These are phyloP conservation scores for Aechmea fasciata DNA, from an alignment of 176 grass and related monocot species.

Conservation along the genomic window DNA sequence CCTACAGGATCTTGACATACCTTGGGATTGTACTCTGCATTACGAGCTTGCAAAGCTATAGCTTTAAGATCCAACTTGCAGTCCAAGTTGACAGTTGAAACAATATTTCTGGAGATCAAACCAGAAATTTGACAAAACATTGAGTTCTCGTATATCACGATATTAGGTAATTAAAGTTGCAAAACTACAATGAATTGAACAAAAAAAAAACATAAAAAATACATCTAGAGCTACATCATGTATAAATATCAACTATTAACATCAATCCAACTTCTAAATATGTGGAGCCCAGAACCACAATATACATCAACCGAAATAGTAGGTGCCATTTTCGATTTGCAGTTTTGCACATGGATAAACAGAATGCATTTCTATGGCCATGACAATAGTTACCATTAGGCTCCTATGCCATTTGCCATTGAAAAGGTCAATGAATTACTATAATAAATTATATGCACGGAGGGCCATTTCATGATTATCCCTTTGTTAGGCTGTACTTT, in stretches of 20 bases:
- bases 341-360: too few species aligned
- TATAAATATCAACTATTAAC: not conserved
- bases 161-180: not conserved
- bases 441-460: too few species aligned
- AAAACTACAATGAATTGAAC: not conserved
- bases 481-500: too few species aligned
- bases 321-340: too few species aligned
- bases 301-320: too few species aligned
- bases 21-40: slow-evolving; percentile 86
- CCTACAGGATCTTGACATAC: slow-evolving; percentile 23
- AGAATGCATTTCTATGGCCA: too few species aligned
- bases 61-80: slow-evolving; percentile 65
- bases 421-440: too few species aligned
- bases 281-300: too few species aligned
- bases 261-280: not conserved
- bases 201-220: not conserved
- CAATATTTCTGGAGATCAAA: slow-evolving; percentile 50
- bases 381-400: too few species aligned
- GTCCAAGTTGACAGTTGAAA: slow-evolving; percentile 63
- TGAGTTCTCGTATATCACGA: not conserved
- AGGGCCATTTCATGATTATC: too few species aligned
- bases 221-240: not conserved
- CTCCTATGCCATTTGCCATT: too few species aligned
- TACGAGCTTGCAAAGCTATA: slow-evolving; percentile 52
- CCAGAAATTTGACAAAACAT: not conserved